Evolutionary conservation across 345 rosid genomes (phyloP), one percentile per base, ranked within the genome.

Genomic region (Populus nigra): DNA sequence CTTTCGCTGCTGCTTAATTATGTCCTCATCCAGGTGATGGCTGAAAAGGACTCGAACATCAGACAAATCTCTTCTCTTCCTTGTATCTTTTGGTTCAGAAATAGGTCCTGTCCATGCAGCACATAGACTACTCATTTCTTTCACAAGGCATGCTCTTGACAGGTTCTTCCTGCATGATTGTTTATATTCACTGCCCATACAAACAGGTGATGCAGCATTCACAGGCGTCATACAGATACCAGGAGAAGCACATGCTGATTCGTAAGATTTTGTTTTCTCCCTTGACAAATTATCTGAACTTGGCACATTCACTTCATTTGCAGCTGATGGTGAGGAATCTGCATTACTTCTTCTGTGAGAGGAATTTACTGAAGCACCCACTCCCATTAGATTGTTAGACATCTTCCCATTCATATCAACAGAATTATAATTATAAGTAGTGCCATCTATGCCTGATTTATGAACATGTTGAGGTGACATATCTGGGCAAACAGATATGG

Each of bases 21-120:
- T 86, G 70, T 90, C 91, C 70, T 87, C 96, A 78, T 93, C 91
- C 86, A 96, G 85, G 86, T 92, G 99, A 72, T 88, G 91, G 91
- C 99, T 96, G 84, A 88, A 91, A 79, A 96, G 78, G 80, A 92
- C 90, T 75, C 88, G 68, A 78, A 96, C 76, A 77, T 83, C 82
- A 69, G 86, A 72, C 91, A 93, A 84, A 72, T 93, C 96, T 81
- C 89, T 92, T 85, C 93, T 88, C 89, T 88, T 93, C 85, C 97
- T 86, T 65, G 76, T 67, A 79, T 85, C 88, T 83, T 88, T 93
- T 35, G 73, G 75, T 61, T 84, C 82, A 62, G 86, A 80, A 80
- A 87, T 18, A 76, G 88, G 86, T 75, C 80, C 86, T 27, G 69
- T 85, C 47, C 55, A 73, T 45, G 74, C 69, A 72, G 86, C 61